phyloP scores from a whole-genome alignment of 1,284 basidiomycete species.

The Ceraceosorus bombacis region DNA sequence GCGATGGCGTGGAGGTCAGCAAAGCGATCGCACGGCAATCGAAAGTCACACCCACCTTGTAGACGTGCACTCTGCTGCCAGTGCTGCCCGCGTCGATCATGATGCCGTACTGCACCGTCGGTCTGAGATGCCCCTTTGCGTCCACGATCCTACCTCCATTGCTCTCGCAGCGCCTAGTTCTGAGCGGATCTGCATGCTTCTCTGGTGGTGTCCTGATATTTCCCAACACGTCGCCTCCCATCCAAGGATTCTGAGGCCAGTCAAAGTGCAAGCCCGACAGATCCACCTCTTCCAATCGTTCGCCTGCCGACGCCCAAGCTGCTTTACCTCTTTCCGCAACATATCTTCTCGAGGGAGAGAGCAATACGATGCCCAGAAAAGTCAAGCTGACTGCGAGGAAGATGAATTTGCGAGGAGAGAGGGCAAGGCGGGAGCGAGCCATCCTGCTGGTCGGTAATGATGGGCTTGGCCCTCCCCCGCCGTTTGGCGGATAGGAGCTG shows the following conservation, averaged over 20 bases:
- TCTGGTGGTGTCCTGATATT: conserved; percentile 22
- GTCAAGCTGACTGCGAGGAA: background rate
- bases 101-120: conserved; percentile 68
- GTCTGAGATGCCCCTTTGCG: conserved; percentile 27
- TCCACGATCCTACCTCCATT: conserved; percentile 18
- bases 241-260: conserved; percentile 3
- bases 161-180: conserved; percentile 36
- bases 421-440: background rate
- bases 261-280: background rate
- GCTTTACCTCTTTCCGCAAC: background rate
- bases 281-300: background rate
- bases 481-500: too few species aligned
- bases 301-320: conserved; percentile 8
- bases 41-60: conserved; percentile 62
- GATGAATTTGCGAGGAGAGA: background rate
- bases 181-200: conserved; percentile 33
- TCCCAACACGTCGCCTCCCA: conserved; percentile 5
- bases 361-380: background rate
- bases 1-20: background rate
- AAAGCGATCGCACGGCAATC: background rate
- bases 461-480: too few species aligned
- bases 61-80: conserved; percentile 91
- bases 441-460: too few species aligned
- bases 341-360: background rate
- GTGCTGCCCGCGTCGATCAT: conserved; percentile 98